These are phyloP conservation scores for Monilinia fructigena DNA, from an alignment of 2,329 filamentous ascomycete species.

Conservation along the genomic window DNA sequence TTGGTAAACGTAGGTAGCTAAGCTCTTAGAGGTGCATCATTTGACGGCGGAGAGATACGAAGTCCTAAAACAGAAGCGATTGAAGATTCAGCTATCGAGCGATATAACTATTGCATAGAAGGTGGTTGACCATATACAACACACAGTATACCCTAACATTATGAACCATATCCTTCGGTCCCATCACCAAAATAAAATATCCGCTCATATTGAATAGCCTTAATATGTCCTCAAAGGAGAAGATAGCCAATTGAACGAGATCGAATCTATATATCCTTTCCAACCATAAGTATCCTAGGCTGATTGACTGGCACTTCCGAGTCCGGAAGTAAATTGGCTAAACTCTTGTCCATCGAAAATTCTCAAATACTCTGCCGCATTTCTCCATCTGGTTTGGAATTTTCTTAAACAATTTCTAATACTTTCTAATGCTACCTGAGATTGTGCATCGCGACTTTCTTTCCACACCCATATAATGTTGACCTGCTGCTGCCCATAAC, in stretches of 20 bases:
- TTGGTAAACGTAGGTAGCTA: no score
- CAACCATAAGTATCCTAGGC: background rate
- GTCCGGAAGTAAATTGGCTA: conserved; percentile 39
- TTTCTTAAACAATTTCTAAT: conserved; percentile 38
- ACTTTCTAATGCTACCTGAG: conserved; percentile 37
- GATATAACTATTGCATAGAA: background rate
- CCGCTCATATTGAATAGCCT: background rate
- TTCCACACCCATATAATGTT: conserved; percentile 43
- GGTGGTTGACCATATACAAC: background rate
- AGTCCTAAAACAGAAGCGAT: background rate
- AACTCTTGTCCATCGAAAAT: conserved; percentile 43
- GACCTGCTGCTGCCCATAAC: conserved; percentile 42
- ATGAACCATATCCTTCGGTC: background rate
- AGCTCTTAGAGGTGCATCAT: background rate
- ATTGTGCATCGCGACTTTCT: conserved; percentile 41
- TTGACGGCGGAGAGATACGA: background rate
- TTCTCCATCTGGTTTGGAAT: conserved; percentile 41
- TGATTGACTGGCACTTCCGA: conserved; percentile 26
- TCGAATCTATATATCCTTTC: background rate
- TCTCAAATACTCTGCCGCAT: conserved; percentile 42
- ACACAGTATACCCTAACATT: background rate
- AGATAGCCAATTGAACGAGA: background rate
- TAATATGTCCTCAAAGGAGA: background rate
- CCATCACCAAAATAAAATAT: background rate
- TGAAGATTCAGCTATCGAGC: background rate